phyloP scores from a whole-genome alignment of 2,329 filamentous ascomycete genomes.

The Lecanicillium sp. region DNA sequence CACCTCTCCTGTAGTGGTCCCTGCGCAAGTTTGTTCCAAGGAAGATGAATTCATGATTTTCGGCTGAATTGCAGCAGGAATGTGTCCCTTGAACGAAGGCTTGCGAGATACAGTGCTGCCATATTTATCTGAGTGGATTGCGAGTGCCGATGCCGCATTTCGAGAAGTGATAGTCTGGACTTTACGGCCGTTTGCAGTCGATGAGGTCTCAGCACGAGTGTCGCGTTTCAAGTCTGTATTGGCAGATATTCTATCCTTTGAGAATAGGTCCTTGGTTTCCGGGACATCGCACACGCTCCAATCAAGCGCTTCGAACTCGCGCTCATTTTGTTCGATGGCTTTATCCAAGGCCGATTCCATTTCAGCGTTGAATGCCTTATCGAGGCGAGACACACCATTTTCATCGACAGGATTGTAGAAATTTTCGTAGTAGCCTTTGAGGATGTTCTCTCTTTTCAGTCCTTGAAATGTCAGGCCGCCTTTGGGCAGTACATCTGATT shows the following conservation, averaged over 20 bases:
- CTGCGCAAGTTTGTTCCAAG: constrained; percentile 37
- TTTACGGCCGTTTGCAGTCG: constrained; percentile 3
- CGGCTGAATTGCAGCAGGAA: constrained; percentile 12
- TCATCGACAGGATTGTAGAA: constrained; percentile 61
- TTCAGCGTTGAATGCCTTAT: constrained; percentile 53
- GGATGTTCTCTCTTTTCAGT: constrained; percentile 51
- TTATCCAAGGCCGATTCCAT: constrained; percentile 46
- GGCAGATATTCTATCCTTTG: background rate
- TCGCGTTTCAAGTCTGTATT: background rate
- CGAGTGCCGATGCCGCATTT: constrained; percentile 48
- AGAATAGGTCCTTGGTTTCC: constrained; percentile 29
- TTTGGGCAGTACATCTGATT: constrained; percentile 62
- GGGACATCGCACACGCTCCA: constrained; percentile 54
- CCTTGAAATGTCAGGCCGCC: constrained; percentile 50
- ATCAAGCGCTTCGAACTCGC: constrained; percentile 56
- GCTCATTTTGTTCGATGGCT: constrained; percentile 61
- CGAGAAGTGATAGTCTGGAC: constrained; percentile 35
- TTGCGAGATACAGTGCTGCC: constrained; percentile 11
- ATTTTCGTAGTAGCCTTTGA: constrained; percentile 56
- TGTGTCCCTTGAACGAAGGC: background rate
- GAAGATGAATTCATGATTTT: constrained; percentile 20
- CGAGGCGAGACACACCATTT: constrained; percentile 56
- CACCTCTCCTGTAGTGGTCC: constrained; percentile 55
- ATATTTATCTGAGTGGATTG: constrained; percentile 18
- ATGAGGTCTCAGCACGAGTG: background rate